Evolutionary conservation across 345 rosid species (phyloP), one percentile per base, ranked within the genome.

Genomic region (Linum tenue): DNA sequence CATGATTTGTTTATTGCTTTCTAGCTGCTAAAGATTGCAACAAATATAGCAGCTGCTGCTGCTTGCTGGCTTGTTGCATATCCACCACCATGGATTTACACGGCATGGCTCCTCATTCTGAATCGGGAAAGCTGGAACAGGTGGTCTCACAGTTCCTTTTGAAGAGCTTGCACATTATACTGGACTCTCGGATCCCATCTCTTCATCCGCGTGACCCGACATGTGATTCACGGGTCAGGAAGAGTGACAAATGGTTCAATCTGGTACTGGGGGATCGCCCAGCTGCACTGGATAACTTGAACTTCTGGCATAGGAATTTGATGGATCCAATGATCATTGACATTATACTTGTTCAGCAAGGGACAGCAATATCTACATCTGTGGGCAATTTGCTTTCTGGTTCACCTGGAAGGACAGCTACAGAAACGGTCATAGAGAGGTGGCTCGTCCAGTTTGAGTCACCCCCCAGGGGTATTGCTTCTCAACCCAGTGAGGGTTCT

Each of bases 221-320:
- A 58, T 66, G 73, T 55, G 81, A 72, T n/a, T 78, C 71, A 61
- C 80, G 80, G 55, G 80, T 69, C 39, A 85, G 68, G 69, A 89
- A 80, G 83, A 91, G 81, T 53, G 98, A 91, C 72, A 89, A 78
- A 82, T 91, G 98, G 98, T 91, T 91, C 75, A 85, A 89, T 78
- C 78, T 91, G 63, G 83, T 84, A 2, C 78, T 89, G 69, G 98
- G 98, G 56, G 92, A 83, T 68, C 92, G 92, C 68, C 92, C 95
- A 41, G 79, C 89, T 1, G 90, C 81, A 10, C 62, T 84, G 6
- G 92, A 86, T 62, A 84, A 83, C 69, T 63, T 89, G 72, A 81
- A 85, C 73, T 85, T 86, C 70, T 86, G 95, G 92, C 92, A 83
- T 41, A 78, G 84, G 55, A 86, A 81, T 75, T 55, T 84, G 9